These are phyloP conservation scores for Triadica sebifera DNA, from an alignment of 345 rosid genomes.

Conservation along the genomic window DNA sequence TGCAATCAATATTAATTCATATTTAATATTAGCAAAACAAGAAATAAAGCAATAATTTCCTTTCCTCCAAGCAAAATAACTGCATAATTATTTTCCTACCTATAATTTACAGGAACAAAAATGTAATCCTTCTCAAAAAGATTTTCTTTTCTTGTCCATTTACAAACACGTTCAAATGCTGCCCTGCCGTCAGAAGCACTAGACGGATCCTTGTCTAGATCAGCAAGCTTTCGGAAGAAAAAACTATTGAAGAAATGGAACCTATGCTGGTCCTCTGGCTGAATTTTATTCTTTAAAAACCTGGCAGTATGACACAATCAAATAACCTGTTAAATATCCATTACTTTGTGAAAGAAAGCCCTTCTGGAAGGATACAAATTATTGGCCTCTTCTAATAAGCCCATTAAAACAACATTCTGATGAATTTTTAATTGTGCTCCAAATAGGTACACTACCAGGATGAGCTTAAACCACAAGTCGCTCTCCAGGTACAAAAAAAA, in stretches of 20 bases:
- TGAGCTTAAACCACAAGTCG: background rate
- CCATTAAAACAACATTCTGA: background rate
- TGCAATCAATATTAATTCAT: constrained; percentile 36
- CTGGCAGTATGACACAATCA: constrained; percentile 36
- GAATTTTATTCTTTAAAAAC: constrained; percentile 71
- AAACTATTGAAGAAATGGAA: constrained; percentile 94
- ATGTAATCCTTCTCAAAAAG: constrained; percentile 86
- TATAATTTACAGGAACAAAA: constrained; percentile 89
- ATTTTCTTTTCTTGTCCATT: constrained; percentile 93
- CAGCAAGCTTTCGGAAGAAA: constrained; percentile 98
- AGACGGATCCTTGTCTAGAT: constrained; percentile 85
- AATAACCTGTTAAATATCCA: background rate
- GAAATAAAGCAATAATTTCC: background rate
- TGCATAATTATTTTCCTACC: constrained; percentile 40
- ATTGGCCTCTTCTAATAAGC: background rate
- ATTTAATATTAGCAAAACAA: constrained; percentile 14
- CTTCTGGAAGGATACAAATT: background rate
- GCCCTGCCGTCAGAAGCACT: constrained; percentile 84
- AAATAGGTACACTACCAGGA: background rate
- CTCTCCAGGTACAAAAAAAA: too few relatives aligned
- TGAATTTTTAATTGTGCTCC: background rate
- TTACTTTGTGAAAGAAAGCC: background rate
- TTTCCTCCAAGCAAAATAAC: background rate
- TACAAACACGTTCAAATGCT: constrained; percentile 86
- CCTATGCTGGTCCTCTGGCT: constrained; percentile 52